Base-by-base conservation (phyloP, 805 yeast genomes). In the Clavispora phyllophila region DNA sequence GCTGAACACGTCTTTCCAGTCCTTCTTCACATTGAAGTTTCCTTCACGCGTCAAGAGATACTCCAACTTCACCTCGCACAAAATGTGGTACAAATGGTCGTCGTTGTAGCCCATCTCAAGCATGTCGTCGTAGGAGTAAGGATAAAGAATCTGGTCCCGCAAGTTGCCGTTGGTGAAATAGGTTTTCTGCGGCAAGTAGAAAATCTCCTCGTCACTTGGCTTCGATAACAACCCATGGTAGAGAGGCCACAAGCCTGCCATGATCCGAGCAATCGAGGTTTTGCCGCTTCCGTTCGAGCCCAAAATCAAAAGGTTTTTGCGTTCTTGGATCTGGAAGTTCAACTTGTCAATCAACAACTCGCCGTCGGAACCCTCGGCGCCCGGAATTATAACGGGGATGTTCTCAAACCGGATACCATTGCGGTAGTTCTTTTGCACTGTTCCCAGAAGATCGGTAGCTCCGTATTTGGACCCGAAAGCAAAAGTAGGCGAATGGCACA, bases 261-360 rank as follows among this genome's bases (percentile, higher is more conserved):
- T 72, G 3, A 90, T 74, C 48, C 96, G 72, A 40, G 89, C 81
- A 51, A 90, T 83, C 0, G 96, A 81, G 8, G 95, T 84, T 60
- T 90, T 90, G 45, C 98, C 98, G 53, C 84, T 76, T 13, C 96
- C 95, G 55, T 90, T 90, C 39, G 91, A 76, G 9, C 96, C 97
- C 47, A 88, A 71, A 28, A 90, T 82, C 47, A 90, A 73, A 40
- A 89, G 66, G 57, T 85, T 87, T 47, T 86, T 82, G 32, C 82
- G 81, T 15, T 57, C 54, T 44, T 66, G 70, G 29, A 84, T 71
- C 50, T 75, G 81, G 61, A 90, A 79, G 35, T 79, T 72, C 45
- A 90, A 62, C 41, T 76, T 72, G 39, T 63, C 61, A 22, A 89
- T 68, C 51, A 90, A 67, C 43, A 75, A 73, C n/a, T 71, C 71